These are phyloP conservation scores for Lactarius sp. DNA, from an alignment of 768 basidiomycete species.

Conservation along the genomic window DNA sequence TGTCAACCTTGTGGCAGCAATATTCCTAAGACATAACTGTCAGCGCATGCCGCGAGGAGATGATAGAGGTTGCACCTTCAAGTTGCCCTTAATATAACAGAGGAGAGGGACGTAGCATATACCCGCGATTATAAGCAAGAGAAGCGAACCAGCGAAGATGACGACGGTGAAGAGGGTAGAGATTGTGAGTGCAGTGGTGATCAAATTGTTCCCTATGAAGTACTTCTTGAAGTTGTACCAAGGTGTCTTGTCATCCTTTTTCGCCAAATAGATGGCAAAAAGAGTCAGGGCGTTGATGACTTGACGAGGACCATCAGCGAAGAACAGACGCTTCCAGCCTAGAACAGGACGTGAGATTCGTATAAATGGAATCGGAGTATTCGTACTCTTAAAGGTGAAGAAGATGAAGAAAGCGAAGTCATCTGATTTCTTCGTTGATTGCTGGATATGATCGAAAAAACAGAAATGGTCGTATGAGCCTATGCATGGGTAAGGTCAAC, in stretches of 20 bases:
- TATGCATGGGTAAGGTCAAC: conserved; percentile 31
- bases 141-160: conserved; percentile 79
- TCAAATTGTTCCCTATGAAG: conserved; percentile 60
- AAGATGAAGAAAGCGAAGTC: conserved; percentile 99
- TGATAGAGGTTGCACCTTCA: conserved; percentile 60
- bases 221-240: conserved; percentile 77
- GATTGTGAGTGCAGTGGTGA: conserved; percentile 79
- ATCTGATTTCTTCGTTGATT: conserved; percentile 93
- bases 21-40: conserved; percentile 60
- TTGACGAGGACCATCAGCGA: conserved; percentile 96
- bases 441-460: conserved; percentile 94
- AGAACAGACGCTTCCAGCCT: conserved; percentile 84
- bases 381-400: conserved; percentile 96
- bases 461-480: conserved; percentile 97
- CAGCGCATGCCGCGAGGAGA: conserved; percentile 10
- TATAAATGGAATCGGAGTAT: background rate
- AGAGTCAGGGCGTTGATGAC: conserved; percentile 96
- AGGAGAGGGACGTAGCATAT: conserved; percentile 91
- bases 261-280: conserved; percentile 79
- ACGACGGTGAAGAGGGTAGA: conserved; percentile 87
- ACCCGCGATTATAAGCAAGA: conserved; percentile 78
- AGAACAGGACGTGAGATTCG: conserved; percentile 10
- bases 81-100: conserved; percentile 92
- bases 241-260: conserved; percentile 38
- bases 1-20: conserved; percentile 98